Conservation (phyloP, 176 grass and related monocot genomes). For the Triticum aestivum region IWGSC_CS_RefSeq_v2.1 NC_057798.1:72639167-72639666, state of each 20-base stretch:
- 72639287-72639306: background rate
- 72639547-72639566: background rate
- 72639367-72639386: background rate
- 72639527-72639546: background rate
- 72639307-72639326: background rate
- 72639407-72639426: background rate
- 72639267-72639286: background rate
- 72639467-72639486: background rate
- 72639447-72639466: background rate
- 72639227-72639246: background rate
- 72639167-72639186: background rate
- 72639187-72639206: background rate
- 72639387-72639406: background rate
- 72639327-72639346: background rate
- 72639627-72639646: background rate
- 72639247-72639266: background rate
- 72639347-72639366: background rate
- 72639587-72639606: background rate
- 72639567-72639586: background rate
- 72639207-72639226: background rate
- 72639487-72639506: background rate
- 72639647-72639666: too few species aligned
- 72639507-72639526: background rate
- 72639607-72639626: background rate
- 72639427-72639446: background rate